phyloP scores from a whole-genome alignment of 139 green algal genomes.

The Yamagishiella unicocca region DNA sequence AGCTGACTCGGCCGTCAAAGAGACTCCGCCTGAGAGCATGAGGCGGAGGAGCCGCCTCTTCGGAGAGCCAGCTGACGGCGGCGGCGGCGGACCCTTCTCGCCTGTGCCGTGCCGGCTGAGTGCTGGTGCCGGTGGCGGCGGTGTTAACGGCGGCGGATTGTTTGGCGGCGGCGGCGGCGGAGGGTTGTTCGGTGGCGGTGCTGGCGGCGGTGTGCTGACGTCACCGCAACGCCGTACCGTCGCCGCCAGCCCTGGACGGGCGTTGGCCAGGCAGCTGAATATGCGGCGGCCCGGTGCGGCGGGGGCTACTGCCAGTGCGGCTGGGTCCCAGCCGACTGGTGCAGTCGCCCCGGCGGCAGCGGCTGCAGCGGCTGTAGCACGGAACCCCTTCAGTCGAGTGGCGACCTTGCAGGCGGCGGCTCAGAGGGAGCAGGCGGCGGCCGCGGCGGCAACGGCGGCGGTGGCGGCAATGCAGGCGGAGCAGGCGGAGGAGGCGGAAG shows the following conservation, averaged over 20 bases:
- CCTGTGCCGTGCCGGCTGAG: slow-evolving; percentile 16
- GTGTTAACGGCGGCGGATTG: neutral
- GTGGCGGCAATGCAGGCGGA: slow-evolving; percentile 5
- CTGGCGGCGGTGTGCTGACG: neutral
- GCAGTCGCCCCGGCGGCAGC: neutral
- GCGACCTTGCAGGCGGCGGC: neutral
- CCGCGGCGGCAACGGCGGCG: slow-evolving; percentile 5
- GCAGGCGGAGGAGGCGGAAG: neutral
- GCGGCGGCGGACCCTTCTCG: neutral
- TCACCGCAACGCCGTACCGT: neutral
- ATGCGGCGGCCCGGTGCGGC: neutral
- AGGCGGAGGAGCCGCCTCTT: neutral
- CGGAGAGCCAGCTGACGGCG: neutral
- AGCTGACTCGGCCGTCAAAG: neutral
- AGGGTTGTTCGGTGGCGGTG: neutral
- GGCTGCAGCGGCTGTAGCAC: neutral
- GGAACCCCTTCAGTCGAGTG: slow-evolving; percentile 26
- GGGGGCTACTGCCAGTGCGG: too few relatives aligned
- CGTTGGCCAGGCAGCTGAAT: neutral
- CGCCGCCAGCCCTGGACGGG: slow-evolving; percentile 10
- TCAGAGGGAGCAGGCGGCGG: neutral
- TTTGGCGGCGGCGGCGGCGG: slow-evolving; percentile 5
- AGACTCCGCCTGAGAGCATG: slow-evolving; percentile 28
- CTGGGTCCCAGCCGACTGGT: too few relatives aligned
- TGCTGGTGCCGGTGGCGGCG: neutral